Evolutionary conservation across 345 rosid species (phyloP).

Genomic region (Eucalyptus erythrocorys): DNA sequence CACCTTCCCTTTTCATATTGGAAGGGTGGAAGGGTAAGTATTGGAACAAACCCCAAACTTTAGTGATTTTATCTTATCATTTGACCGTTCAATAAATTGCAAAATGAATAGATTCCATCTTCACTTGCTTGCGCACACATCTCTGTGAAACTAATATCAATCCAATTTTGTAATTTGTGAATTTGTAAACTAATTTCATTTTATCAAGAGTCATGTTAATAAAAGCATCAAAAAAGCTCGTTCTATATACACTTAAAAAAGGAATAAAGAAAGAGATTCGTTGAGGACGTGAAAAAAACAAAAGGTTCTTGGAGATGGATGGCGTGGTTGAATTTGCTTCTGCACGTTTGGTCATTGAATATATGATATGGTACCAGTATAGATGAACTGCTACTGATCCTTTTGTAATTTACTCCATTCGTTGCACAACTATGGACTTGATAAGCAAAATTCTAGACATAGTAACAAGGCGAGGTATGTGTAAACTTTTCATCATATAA

Average conservation of each 20-base stretch:
- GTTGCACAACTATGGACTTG: not conserved
- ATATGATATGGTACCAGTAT: not conserved
- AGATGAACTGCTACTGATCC: not conserved
- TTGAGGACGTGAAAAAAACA: not conserved
- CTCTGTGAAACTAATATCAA: no score
- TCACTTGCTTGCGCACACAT: not conserved
- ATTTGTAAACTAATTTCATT: no score
- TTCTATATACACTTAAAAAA: no score
- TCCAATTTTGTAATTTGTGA: not conserved
- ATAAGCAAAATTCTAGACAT: not conserved
- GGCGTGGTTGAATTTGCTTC: not conserved
- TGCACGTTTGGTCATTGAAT: not conserved
- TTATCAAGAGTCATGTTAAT: not conserved
- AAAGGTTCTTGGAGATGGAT: not conserved
- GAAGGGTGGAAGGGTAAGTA: no score
- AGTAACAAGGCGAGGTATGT: not conserved
- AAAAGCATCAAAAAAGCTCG: not conserved
- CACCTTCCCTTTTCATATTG: fast-evolving
- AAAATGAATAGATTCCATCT: not conserved
- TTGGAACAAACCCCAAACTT: fast-evolving
- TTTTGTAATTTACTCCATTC: not conserved
- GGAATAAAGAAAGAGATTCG: not conserved
- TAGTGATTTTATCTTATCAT: not conserved
- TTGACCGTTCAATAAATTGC: not conserved
- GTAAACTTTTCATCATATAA: not conserved